Percentiles rank a stretch among this genome's conserved stretches.
Conservation (phyloP, 805 yeast species). For the Komagataella pseudopastoris region DNA sequence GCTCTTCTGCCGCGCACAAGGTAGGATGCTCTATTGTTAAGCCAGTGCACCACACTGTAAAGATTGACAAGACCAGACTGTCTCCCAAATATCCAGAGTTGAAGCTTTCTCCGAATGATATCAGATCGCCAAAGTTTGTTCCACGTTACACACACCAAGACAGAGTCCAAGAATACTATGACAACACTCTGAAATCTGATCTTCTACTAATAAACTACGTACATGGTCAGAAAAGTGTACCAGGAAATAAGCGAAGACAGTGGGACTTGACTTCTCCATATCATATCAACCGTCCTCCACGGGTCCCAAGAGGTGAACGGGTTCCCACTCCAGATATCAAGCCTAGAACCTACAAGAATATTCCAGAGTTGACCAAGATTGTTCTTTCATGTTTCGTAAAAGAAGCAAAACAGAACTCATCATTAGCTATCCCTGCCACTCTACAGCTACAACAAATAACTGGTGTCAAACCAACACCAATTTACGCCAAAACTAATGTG, state of each 20-base stretch:
- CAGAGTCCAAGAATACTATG: conserved; percentile 65
- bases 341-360: conserved; percentile 51
- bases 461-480: conserved; percentile 67
- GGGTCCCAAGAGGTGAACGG: conserved; percentile 63
- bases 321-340: conserved; percentile 64
- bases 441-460: conserved; percentile 87
- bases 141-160: conserved; percentile 73
- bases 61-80: conserved; percentile 57
- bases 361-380: conserved; percentile 62
- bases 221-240: conserved; percentile 40
- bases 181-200: conserved; percentile 64
- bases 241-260: conserved; percentile 62
- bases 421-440: conserved; percentile 63
- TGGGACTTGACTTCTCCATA: conserved; percentile 89
- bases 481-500: conserved; percentile 67
- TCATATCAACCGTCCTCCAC: conserved; percentile 68
- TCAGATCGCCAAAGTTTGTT: conserved; percentile 63
- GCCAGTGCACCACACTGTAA: conserved; percentile 87
- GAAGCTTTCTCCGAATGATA: conserved; percentile 55
- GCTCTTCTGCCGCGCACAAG: conserved; percentile 21
- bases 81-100: conserved; percentile 65
- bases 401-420: conserved; percentile 55
- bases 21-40: conserved; percentile 62
- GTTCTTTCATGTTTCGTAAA: conserved; percentile 66
- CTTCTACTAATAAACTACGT: conserved; percentile 62